A percentile compares a stretch with the other conserved stretches of the same genome.
phyloP scores from a whole-genome alignment of 208 protist genomes.

The Leishmania martiniquensis region DNA sequence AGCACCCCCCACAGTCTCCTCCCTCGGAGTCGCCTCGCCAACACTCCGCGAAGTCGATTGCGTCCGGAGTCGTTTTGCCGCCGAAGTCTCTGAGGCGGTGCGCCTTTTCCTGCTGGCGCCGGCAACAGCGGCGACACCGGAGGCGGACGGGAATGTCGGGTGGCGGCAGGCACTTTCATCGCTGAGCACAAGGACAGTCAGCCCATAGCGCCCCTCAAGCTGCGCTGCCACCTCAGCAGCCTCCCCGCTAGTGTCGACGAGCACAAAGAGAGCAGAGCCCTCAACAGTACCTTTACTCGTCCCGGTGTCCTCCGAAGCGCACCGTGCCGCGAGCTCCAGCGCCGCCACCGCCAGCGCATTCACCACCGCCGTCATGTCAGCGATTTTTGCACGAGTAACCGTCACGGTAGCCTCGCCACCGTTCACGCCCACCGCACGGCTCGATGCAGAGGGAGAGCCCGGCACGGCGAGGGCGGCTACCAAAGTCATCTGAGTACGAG shows the following conservation, averaged over 20 bases:
- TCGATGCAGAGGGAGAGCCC: not conserved
- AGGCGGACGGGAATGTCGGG: slow-evolving; percentile 17
- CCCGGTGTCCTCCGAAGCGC: not conserved
- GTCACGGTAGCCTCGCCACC: slow-evolving; percentile 12
- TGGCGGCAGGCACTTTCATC: slow-evolving; percentile 13
- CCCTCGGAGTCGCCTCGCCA: slow-evolving; percentile 2
- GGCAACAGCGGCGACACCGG: not conserved
- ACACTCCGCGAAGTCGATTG: not conserved
- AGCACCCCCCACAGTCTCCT: not conserved
- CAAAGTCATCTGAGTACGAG: slow-evolving; percentile 23
- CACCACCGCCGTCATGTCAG: slow-evolving; percentile 16
- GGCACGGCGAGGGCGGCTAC: slow-evolving; percentile 19
- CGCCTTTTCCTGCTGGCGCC: not conserved
- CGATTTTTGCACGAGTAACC: slow-evolving; percentile 36
- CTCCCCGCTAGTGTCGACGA: slow-evolving; percentile 40
- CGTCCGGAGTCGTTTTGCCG: slow-evolving; percentile 7
- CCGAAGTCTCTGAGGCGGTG: not conserved
- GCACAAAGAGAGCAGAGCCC: slow-evolving; percentile 38
- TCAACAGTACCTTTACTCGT: not conserved
- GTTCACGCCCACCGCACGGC: not conserved
- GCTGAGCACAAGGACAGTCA: slow-evolving; percentile 32
- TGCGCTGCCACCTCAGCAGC: slow-evolving; percentile 23
- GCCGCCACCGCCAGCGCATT: slow-evolving; percentile 36
- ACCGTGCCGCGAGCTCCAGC: slow-evolving; percentile 34
- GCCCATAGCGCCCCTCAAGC: slow-evolving; percentile 35